Base-by-base conservation (phyloP, 768 basidiomycete species). In the Tylopilus sp. region DNA sequence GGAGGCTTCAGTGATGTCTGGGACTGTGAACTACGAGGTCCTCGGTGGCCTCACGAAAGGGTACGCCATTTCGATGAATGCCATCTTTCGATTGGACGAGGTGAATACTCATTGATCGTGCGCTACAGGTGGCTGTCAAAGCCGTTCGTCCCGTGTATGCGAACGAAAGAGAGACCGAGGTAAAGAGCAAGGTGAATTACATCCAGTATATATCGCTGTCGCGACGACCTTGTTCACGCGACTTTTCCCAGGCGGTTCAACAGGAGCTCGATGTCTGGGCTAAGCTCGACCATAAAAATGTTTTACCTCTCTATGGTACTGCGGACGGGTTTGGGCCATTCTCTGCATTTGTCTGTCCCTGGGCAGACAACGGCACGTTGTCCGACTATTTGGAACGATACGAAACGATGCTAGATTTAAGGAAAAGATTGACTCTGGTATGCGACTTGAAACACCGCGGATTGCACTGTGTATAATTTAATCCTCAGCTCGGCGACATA, bases 271-370 rank as follows among this genome's bases (percentile, higher is more conserved):
- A 44, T 0, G 58, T 73, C 31, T 72, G 71, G 71, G 48, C 21
- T 25, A 30, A 36, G n/a, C 59, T 72, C 25, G 3, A 39, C 0
- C 70, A 72, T 40, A 57, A 1, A 17, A 73, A 72, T 15, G 23
- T 72, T 21, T 22, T 72, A 15, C 61, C 70, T 35, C 53, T 73
- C 2, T 62, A 55, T 31, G 71, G 71, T 18, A 44, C 59, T 8
- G 45, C 62, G 3, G 12, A 6, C 6, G 63, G 55, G 38, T 73
- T 69, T 33, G 65, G 65, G 22, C 62, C 47, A 23, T 49, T 69
- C 10, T 40, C 46, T 30, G 66, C 72, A 4, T 66, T 72, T 45
- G 62, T 72, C 20, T 72, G 56, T 12, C 71, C 69, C 0, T 71
- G 71, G 70, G 57, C 62, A 21, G 62, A 60, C 0, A 56, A 71